phyloP scores from a whole-genome alignment of 108 stramenopile genomes.

The Fistulifera pelliculosa region DNA sequence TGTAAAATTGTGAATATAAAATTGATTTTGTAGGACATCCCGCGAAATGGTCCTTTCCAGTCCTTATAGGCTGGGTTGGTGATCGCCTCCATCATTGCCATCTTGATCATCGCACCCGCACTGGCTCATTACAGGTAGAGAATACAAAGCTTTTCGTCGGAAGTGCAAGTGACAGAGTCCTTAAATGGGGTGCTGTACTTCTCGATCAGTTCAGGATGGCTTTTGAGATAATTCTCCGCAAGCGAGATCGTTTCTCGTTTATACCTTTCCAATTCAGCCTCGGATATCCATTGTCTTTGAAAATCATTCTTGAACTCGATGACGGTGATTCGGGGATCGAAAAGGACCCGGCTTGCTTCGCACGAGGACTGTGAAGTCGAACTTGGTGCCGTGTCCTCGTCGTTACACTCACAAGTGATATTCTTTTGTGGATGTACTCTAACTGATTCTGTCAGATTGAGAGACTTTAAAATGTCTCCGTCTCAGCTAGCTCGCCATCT shows the following conservation, averaged over 20 bases:
- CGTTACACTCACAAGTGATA: too few species aligned
- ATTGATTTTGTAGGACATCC: too few species aligned
- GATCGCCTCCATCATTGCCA: too few species aligned
- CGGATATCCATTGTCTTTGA: constrained; percentile 46
- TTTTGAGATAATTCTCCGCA: constrained; percentile 28
- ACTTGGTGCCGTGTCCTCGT: too few species aligned
- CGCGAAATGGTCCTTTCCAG: too few species aligned
- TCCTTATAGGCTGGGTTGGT: too few species aligned
- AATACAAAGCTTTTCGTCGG: constrained; percentile 21
- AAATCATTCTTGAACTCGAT: constrained; percentile 27
- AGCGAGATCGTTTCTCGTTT: constrained; percentile 47
- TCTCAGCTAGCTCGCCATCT: too few species aligned
- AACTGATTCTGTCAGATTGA: too few species aligned
- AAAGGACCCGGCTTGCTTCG: constrained; percentile 11
- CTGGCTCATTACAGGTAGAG: constrained; percentile 20
- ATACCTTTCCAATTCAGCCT: constrained; percentile 42
- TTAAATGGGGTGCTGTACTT: constrained; percentile 21
- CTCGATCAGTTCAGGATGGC: constrained; percentile 28
- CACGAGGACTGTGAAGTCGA: neutral
- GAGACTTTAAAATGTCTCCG: too few species aligned
- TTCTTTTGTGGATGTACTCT: too few species aligned
- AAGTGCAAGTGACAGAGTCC: constrained; percentile 21
- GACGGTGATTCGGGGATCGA: constrained; percentile 38
- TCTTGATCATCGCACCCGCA: too few species aligned
- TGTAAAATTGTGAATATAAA: too few species aligned